Percentiles rank a stretch among this genome's conserved stretches.
phyloP scores from a whole-genome alignment of 2,329 filamentous ascomycete species.

The Ceratocystis ficicola region DNA sequence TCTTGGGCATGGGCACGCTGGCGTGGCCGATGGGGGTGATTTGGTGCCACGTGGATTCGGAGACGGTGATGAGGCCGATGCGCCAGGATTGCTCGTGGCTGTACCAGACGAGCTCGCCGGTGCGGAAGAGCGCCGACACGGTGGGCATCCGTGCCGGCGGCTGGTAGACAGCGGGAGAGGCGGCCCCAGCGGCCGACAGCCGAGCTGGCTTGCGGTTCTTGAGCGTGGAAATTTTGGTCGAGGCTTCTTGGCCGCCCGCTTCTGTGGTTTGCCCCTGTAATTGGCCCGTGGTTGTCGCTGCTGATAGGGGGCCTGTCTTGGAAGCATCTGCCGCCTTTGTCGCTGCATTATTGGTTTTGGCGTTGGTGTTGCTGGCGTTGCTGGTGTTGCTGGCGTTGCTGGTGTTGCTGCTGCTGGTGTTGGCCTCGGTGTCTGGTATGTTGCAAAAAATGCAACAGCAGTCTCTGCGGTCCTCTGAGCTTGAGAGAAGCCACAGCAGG shows the following conservation, averaged over 20 bases:
- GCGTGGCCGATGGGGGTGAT: conserved; percentile 35
- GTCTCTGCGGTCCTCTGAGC: conserved; percentile 37
- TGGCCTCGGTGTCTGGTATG: conserved; percentile 27
- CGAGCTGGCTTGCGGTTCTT: conserved; percentile 15
- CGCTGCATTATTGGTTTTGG: background rate
- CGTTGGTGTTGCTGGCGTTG: conserved; percentile 25
- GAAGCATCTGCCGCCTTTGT: conserved; percentile 11
- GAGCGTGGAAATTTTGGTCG: conserved; percentile 20
- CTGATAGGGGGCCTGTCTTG: conserved; percentile 16
- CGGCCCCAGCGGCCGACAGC: background rate
- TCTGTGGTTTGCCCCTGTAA: conserved; percentile 13
- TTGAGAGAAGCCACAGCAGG: conserved; percentile 40
- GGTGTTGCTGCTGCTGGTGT: conserved; percentile 18
- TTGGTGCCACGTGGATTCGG: conserved; percentile 28
- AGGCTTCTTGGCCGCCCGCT: conserved; percentile 8
- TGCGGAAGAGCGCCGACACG: conserved; percentile 33
- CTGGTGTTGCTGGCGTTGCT: background rate
- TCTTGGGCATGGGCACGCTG: conserved; percentile 31
- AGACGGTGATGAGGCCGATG: conserved; percentile 35
- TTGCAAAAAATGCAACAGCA: conserved; percentile 43
- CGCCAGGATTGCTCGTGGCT: conserved; percentile 38
- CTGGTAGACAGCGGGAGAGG: conserved; percentile 11
- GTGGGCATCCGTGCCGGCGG: conserved; percentile 21
- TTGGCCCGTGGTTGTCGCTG: conserved; percentile 5
- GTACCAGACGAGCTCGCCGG: conserved; percentile 42